Base-by-base conservation (phyloP, 179 eudicot genomes). In the Pouteria campechiana region DNA sequence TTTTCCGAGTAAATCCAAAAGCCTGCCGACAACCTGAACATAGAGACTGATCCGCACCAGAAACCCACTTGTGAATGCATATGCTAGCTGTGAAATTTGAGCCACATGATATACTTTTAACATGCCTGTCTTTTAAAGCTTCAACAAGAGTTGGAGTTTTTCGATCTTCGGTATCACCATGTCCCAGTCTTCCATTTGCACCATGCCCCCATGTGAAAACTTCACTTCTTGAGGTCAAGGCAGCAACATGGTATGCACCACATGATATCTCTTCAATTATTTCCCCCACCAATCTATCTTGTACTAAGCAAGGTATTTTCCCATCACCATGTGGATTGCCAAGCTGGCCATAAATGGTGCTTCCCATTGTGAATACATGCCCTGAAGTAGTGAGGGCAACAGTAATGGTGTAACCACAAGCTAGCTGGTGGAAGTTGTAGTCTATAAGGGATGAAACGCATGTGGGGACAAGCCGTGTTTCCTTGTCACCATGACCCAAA, bases 1-100 rank as follows among this genome's bases (percentile, higher is more conserved):
- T 45, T 52, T 85, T 86, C 48, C 81, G 47, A 3, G 94, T 86
- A 46, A 86, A 86, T 22, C 94, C 96, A 56, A 86, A 86, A 13
- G 90, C 83, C 48, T 86, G 96, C 5, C 93, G 58, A 24, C 96
- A 86, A 25, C 80, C 89, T 7, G 79, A 65, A 67, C 95, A 85
- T 6, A 78, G 67, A 0, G 82, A 73, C 50, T 85, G 95, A 21
- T 85, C 94, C 23, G 83, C 77, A 17, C 94, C 94, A 1, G 96
- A 83, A 12, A 83, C 79, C 94, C 96, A 86, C 44, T 86, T 86
- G 47, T 83, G 96, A 49, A 86, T 65, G 70, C 96, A 83, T 51
- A 86, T 74, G 34, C 67, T 63, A 3, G 94, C 69, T 4, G 90
- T 83, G 57, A 73, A 79, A 54, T 58, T 79, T 37, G 96, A 76